These are phyloP conservation scores for Fusarium duplospermum DNA, from an alignment of 2,329 filamentous ascomycete species.

Conservation along the genomic window DNA sequence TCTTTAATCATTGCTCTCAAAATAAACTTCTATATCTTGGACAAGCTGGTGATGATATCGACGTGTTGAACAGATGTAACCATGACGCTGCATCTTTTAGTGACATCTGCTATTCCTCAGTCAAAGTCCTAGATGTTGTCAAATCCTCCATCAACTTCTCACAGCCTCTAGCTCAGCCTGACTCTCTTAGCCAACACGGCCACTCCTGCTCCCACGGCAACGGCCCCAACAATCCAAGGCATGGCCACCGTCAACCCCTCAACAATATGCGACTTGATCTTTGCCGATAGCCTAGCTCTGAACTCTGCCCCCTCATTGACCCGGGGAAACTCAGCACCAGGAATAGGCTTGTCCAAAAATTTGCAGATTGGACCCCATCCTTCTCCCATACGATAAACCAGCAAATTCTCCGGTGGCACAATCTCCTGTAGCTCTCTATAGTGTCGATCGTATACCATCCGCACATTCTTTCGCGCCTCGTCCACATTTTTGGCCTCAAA, in stretches of 20 bases:
- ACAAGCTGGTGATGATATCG: neutral
- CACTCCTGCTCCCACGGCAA: constrained; percentile 18
- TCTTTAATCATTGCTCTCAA: neutral
- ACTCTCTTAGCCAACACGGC: constrained; percentile 3
- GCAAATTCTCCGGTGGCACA: constrained; percentile 39
- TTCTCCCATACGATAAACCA: constrained; percentile 48
- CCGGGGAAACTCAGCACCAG: constrained; percentile 46
- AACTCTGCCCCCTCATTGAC: constrained; percentile 47
- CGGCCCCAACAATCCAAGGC: constrained; percentile 32
- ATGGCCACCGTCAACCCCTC: constrained; percentile 11
- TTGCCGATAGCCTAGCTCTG: constrained; percentile 8
- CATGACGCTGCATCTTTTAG: neutral
- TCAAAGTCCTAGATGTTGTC: too few species aligned
- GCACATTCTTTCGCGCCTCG: constrained; percentile 38
- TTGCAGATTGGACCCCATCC: constrained; percentile 53
- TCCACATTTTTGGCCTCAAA: constrained; percentile 38
- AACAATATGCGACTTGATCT: constrained; percentile 13
- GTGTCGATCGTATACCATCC: constrained; percentile 46
- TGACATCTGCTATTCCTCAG: neutral
- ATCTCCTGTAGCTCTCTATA: constrained; percentile 44
- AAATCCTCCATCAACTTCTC: neutral
- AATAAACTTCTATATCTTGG: neutral
- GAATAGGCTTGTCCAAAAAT: constrained; percentile 50
- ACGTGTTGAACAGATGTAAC: neutral
- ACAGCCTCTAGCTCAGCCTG: neutral